Base-by-base conservation (phyloP, 306 rosid species). In the Vigna radiata region DNA sequence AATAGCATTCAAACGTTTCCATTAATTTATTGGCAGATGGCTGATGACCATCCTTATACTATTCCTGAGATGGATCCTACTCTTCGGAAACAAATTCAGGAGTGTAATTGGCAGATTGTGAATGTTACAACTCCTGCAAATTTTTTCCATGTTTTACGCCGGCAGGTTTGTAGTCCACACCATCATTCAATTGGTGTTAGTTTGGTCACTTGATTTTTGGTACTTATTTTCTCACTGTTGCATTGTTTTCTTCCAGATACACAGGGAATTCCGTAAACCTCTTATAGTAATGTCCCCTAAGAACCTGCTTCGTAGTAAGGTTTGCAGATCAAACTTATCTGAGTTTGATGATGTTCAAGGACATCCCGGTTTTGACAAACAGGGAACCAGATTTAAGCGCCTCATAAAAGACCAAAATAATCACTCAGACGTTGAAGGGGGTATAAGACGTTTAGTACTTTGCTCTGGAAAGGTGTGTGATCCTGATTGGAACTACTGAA, bases 51-150 rank as follows among this genome's bases (percentile, higher is more conserved):
- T 73, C 97, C 97, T 61, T 89, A 73, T 77, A 76, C 90, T 77
- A 90, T 95, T 77, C 98, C 98, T 54, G 98, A 90, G 86, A 95
- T 95, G 98, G 98, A 95, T 78, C 79, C 96, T 16, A 95, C 98
- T 66, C 93, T 89, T 27, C 80, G 97, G 67, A 95, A 82, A 75
- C 97, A 95, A 89, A 95, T 95, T 89, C 97, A 95, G 83, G 93
- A 92, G 72, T 90, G 97, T 83, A 95, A 95, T 78, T 88, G 89
- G 98, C 97, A 95, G 87, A 72, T 95, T 68, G 98, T 91, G 71
- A 95, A 89, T 77, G 96, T 92, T 54, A 95, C 98, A 25, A 92
- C 98, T 77, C 98, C 97, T 8, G 97, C 98, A 50, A 95, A 95
- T 80, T 95, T 92, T 75, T 95, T 95, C 90, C 98, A 95, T 83